Evolutionary conservation across 2,329 filamentous ascomycete species (phyloP).

Genomic region (Davidsoniella australis): DNA sequence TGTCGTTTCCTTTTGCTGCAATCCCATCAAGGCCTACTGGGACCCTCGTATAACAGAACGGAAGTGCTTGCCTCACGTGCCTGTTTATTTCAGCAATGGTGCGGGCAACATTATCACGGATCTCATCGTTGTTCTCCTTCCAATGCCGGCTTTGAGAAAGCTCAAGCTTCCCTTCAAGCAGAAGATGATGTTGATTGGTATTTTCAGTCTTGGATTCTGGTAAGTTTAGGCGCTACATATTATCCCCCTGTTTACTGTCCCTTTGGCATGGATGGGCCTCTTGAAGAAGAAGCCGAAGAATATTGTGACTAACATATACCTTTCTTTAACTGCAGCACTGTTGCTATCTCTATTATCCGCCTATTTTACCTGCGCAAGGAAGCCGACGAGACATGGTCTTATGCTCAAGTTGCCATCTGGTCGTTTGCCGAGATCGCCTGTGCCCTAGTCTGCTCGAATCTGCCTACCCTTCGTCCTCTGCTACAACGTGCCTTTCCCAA

Average conservation of each 20-base stretch:
- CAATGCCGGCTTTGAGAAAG: slow-evolving; percentile 22
- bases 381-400: slow-evolving; percentile 19
- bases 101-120: slow-evolving; percentile 23
- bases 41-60: slow-evolving; percentile 15
- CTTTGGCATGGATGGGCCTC: background rate
- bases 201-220: slow-evolving; percentile 20
- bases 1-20: slow-evolving; percentile 8
- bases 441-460: slow-evolving; percentile 24
- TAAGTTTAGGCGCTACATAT: slow-evolving; percentile 13
- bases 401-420: slow-evolving; percentile 20
- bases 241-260: background rate
- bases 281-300: background rate
- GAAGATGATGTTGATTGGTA: slow-evolving; percentile 17
- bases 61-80: slow-evolving; percentile 18
- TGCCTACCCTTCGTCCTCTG: slow-evolving; percentile 22
- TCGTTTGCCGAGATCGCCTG: slow-evolving; percentile 24
- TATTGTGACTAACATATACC: background rate
- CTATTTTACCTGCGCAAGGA: slow-evolving; percentile 18
- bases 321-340: slow-evolving; percentile 15
- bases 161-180: slow-evolving; percentile 19
- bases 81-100: slow-evolving; percentile 20
- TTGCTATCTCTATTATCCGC: slow-evolving; percentile 20
- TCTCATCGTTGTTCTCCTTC: slow-evolving; percentile 22
- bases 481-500: slow-evolving; percentile 13
- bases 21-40: slow-evolving; percentile 14